These are phyloP conservation scores for Acmispon strigosus DNA, from an alignment of 306 rosid genomes.

Conservation along the genomic window DNA sequence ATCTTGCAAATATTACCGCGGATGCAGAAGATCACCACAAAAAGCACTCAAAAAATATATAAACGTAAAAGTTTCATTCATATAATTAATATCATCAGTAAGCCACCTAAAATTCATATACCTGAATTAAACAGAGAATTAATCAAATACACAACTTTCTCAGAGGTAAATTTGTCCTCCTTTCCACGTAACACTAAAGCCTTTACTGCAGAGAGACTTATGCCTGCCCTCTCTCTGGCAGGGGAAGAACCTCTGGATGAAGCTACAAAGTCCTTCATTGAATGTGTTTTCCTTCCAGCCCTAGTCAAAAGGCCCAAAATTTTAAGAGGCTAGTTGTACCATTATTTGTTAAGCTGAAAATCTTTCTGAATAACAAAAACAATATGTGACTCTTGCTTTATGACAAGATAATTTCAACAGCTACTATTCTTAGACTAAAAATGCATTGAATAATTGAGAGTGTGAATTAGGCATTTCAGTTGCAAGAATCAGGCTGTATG, in stretches of 20 bases:
- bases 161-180: slow-evolving; percentile 58
- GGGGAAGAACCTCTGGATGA: slow-evolving; percentile 62
- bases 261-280: slow-evolving; percentile 69
- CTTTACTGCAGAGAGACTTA: slow-evolving; percentile 73
- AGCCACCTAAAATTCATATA: slow-evolving; percentile 34
- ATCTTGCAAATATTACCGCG: slow-evolving; percentile 54
- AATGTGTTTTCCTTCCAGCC: slow-evolving; percentile 73
- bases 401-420: slow-evolving; percentile 13
- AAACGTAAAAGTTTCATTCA: neutral
- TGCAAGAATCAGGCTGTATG: neutral
- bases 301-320: slow-evolving; percentile 42
- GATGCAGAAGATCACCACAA: slow-evolving; percentile 46
- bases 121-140: slow-evolving; percentile 72
- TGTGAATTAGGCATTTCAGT: slow-evolving; percentile 2
- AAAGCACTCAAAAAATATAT: neutral
- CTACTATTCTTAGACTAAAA: neutral
- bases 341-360: neutral
- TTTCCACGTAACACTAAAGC: slow-evolving; percentile 79
- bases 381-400: slow-evolving; percentile 2
- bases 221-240: slow-evolving; percentile 61
- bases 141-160: slow-evolving; percentile 55
- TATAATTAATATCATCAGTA: slow-evolving; percentile 2
- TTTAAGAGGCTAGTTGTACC: slow-evolving; percentile 12
- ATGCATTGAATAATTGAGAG: neutral
- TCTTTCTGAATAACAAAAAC: slow-evolving; percentile 7